A percentile compares a stretch with the other conserved stretches of the same genome.
Conservation (phyloP, 345 rosid genomes). For the Gossypium bickii region DNA sequence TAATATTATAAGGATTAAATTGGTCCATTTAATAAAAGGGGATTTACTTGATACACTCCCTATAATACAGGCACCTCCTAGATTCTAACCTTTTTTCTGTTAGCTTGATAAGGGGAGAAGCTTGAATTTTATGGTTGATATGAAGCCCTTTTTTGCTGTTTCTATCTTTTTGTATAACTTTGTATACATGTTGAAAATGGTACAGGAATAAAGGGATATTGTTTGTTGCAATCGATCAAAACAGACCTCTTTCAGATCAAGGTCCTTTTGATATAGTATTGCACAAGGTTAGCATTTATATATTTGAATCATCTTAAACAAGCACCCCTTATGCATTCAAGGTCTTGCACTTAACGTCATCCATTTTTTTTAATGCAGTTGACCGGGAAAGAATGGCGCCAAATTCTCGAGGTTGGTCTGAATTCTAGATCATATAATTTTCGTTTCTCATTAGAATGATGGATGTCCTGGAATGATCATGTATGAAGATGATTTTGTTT, state of each 20-base stretch:
- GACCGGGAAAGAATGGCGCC: conserved; percentile 1
- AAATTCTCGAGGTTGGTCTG: background rate
- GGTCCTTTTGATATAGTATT: conserved; percentile 78
- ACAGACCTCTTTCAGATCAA: conserved; percentile 64
- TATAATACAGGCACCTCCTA: background rate
- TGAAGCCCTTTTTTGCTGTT: background rate
- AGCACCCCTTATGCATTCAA: background rate
- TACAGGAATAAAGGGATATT: conserved; percentile 52
- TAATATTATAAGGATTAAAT: background rate
- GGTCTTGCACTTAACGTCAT: background rate
- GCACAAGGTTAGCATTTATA: conserved; percentile 51
- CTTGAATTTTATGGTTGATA: background rate
- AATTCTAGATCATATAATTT: background rate
- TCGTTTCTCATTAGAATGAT: background rate
- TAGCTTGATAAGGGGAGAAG: background rate
- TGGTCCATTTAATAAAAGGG: too few species aligned
- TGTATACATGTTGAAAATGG: background rate
- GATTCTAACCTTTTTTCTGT: background rate
- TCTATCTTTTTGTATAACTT: background rate
- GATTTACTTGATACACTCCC: background rate
- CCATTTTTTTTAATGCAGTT: background rate
- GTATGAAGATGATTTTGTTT: conserved; percentile 7
- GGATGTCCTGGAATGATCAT: conserved; percentile 2
- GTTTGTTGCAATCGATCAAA: conserved; percentile 73
- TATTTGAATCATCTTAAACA: too few species aligned